These are phyloP conservation scores for Leccinum barrowsii DNA, from an alignment of 768 basidiomycete species.

Conservation along the genomic window DNA sequence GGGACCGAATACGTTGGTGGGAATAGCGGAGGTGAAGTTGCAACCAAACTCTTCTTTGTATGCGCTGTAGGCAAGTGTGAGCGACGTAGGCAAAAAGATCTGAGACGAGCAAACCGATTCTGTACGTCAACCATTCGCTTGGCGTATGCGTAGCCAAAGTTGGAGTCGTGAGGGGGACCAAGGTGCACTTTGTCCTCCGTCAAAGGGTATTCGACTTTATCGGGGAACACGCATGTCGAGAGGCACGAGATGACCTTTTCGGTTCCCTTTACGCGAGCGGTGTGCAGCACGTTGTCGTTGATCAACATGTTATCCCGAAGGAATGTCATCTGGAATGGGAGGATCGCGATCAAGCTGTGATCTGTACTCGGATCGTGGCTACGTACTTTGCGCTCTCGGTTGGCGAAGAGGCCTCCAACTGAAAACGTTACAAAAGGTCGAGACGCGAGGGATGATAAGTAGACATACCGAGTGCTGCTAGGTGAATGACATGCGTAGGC, in stretches of 20 bases:
- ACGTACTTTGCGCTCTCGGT: conserved; percentile 88
- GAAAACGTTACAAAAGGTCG: conserved; percentile 7
- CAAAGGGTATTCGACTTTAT: conserved; percentile 90
- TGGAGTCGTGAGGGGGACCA: conserved; percentile 89
- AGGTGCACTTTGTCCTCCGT: conserved; percentile 90
- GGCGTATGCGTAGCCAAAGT: conserved; percentile 96
- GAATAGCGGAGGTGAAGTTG: conserved; percentile 95
- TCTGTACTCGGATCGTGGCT: background rate
- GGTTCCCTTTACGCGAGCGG: conserved; percentile 59
- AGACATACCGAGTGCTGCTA: conserved; percentile 82
- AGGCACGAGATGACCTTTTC: conserved; percentile 90
- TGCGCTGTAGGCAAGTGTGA: conserved; percentile 48
- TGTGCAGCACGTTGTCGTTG: conserved; percentile 90
- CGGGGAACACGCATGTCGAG: conserved; percentile 96
- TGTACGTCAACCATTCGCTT: conserved; percentile 95
- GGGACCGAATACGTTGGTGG: conserved; percentile 96
- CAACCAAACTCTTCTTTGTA: conserved; percentile 95
- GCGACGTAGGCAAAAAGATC: background rate
- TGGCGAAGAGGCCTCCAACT: conserved; percentile 95
- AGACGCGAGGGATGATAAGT: background rate
- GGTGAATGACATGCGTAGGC: conserved; percentile 95
- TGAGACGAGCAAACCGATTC: conserved; percentile 65
- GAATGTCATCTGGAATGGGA: conserved; percentile 66
- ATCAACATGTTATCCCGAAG: conserved; percentile 92
- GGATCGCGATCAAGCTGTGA: background rate